phyloP scores from a whole-genome alignment of 805 yeast species.

The Hemisphaericaspora nanyangensis region DNA sequence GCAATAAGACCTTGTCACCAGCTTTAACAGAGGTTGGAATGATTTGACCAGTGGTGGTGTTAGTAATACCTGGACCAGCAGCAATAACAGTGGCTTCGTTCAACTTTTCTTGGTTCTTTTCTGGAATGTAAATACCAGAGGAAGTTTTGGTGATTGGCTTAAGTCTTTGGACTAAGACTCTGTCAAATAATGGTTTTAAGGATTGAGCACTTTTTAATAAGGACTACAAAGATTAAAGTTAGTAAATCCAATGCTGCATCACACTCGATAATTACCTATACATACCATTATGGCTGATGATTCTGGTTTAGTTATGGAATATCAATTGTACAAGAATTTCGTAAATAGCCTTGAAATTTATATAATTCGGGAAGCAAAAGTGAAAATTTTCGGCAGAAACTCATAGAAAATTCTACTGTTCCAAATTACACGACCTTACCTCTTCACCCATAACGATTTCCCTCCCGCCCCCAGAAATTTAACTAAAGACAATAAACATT shows the following conservation, averaged over 20 bases:
- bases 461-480: background rate
- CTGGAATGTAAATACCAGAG: constrained; percentile 90
- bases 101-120: constrained; percentile 91
- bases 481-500: background rate
- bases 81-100: constrained; percentile 91
- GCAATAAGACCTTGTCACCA: constrained; percentile 94
- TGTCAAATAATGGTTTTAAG: constrained; percentile 89
- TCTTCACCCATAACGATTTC: background rate
- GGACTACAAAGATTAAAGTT: constrained; percentile 28
- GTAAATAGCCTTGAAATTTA: too few species aligned
- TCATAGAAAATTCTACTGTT: background rate
- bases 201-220: constrained; percentile 79
- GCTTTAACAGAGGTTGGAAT: constrained; percentile 72
- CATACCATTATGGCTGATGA: constrained; percentile 8
- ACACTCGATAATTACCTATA: background rate
- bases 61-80: constrained; percentile 89
- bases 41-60: constrained; percentile 64
- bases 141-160: constrained; percentile 91
- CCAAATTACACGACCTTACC: background rate
- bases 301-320: too few species aligned
- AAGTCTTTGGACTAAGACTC: constrained; percentile 92
- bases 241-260: constrained; percentile 2
- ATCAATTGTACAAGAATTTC: too few species aligned
- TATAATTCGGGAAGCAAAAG: too few species aligned
- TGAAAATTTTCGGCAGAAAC: too few species aligned